Evolutionary conservation across 768 basidiomycete genomes (phyloP).

Genomic region (Rhodotorula diobovata): DNA sequence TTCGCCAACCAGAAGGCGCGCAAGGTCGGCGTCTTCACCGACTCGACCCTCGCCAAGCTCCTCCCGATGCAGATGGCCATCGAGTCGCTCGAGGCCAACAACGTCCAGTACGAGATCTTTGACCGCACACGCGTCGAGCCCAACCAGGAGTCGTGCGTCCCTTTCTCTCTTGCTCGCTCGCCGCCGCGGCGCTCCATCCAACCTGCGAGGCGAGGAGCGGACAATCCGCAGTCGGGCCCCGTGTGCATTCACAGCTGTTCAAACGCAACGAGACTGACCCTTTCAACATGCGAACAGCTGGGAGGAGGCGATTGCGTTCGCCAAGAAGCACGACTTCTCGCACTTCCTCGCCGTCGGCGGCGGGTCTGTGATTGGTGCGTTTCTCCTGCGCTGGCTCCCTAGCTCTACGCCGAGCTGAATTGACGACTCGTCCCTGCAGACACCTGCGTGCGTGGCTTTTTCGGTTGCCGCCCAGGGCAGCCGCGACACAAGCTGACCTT

Average conservation of each 20-base stretch:
- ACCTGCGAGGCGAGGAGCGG: too few relatives aligned
- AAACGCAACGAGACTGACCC: too few relatives aligned
- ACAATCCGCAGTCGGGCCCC: too few relatives aligned
- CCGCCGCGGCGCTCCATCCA: neutral
- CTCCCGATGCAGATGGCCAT: slow-evolving; percentile 77
- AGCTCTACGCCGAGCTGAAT: too few relatives aligned
- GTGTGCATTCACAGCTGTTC: too few relatives aligned
- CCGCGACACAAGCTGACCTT: too few relatives aligned
- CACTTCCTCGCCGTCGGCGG: slow-evolving; percentile 60
- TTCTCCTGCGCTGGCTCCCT: neutral
- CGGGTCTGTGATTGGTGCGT: slow-evolving; percentile 42
- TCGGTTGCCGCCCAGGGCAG: too few relatives aligned
- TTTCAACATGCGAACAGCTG: slow-evolving; percentile 54
- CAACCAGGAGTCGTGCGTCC: slow-evolving; percentile 60
- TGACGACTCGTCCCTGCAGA: neutral
- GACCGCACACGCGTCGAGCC: slow-evolving; percentile 82
- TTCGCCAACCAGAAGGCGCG: slow-evolving; percentile 86
- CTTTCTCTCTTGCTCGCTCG: neutral
- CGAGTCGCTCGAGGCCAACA: slow-evolving; percentile 70
- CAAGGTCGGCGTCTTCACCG: slow-evolving; percentile 90
- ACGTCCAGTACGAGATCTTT: slow-evolving; percentile 73
- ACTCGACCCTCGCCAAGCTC: slow-evolving; percentile 74
- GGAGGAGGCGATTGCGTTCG: slow-evolving; percentile 81
- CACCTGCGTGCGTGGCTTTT: slow-evolving; percentile 15
- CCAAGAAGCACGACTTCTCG: slow-evolving; percentile 78